Percentiles rank a stretch among this genome's conserved stretches.
Conservation (phyloP, 257 asterid genomes). For the Solanum tarijense region DNA sequence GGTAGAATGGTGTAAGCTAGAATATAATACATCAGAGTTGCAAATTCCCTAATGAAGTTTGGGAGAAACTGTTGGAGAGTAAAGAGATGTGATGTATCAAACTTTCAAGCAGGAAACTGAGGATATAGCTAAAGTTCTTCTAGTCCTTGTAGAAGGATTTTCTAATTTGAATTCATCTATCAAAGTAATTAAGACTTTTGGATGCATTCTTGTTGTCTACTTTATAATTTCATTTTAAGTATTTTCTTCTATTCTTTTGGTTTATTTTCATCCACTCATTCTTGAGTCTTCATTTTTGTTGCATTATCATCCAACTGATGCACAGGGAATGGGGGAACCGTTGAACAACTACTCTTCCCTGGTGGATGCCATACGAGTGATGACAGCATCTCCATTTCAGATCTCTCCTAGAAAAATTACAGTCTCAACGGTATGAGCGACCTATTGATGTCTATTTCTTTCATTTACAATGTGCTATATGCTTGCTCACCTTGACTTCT, state of each 20-base stretch:
- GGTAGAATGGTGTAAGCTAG: neutral
- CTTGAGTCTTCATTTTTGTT: neutral
- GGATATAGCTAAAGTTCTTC: neutral
- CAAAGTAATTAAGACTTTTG: neutral
- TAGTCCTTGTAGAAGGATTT: neutral
- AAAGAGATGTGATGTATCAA: neutral
- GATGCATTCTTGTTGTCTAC: neutral
- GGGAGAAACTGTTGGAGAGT: neutral
- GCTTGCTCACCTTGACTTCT: neutral
- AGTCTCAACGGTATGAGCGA: conserved; percentile 64
- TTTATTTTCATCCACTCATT: neutral
- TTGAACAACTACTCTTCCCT: conserved; percentile 69
- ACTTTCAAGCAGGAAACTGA: neutral
- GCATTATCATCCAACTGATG: conserved; percentile 6
- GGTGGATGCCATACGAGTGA: conserved; percentile 73
- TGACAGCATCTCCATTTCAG: conserved; percentile 79
- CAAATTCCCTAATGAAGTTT: neutral
- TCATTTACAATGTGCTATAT: neutral
- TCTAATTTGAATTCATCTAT: neutral
- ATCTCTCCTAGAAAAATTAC: conserved; percentile 82
- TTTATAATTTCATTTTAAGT: neutral
- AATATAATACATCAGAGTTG: neutral
- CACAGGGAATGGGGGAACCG: conserved; percentile 98
- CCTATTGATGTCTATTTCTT: neutral
- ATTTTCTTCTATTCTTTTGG: neutral